Percentiles rank a stretch among this genome's conserved stretches.
Conservation (phyloP, 306 rosid species). For the Dalbergia oliveri region DNA sequence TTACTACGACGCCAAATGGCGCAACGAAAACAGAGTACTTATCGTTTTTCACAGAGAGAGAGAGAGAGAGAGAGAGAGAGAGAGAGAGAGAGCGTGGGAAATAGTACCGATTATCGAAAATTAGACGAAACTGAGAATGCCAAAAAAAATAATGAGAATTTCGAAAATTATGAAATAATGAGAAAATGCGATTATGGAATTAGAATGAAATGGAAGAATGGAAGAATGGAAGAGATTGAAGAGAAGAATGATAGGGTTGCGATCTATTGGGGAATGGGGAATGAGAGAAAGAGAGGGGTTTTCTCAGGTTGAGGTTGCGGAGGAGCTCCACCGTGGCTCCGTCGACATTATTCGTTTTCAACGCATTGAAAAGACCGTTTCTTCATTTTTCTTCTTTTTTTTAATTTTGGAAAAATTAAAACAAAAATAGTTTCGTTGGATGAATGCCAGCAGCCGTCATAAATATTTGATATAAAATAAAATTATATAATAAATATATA, state of each 20-base stretch:
- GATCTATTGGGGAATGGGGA: background rate
- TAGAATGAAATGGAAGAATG: conserved; percentile 15
- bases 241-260: background rate
- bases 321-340: conserved; percentile 54
- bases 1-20: background rate
- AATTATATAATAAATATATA: too few relatives aligned
- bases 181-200: conserved; percentile 22
- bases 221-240: background rate
- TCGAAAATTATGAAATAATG: background rate
- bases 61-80: background rate
- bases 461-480: too few relatives aligned
- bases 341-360: conserved; percentile 40
- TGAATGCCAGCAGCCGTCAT: background rate
- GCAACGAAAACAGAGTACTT: background rate
- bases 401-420: background rate
- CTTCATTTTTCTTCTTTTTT: background rate
- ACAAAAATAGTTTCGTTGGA: background rate
- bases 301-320: conserved; percentile 22
- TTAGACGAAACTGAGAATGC: conserved; percentile 14
- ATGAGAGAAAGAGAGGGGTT: background rate
- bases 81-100: background rate
- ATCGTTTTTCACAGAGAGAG: background rate
- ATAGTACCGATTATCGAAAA: background rate
- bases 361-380: conserved; percentile 47
- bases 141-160: background rate